Evolutionary conservation across 2,329 filamentous ascomycete species (phyloP), one percentile per base, ranked within the genome.

Genomic region (Pyrenochaeta sp.): DNA sequence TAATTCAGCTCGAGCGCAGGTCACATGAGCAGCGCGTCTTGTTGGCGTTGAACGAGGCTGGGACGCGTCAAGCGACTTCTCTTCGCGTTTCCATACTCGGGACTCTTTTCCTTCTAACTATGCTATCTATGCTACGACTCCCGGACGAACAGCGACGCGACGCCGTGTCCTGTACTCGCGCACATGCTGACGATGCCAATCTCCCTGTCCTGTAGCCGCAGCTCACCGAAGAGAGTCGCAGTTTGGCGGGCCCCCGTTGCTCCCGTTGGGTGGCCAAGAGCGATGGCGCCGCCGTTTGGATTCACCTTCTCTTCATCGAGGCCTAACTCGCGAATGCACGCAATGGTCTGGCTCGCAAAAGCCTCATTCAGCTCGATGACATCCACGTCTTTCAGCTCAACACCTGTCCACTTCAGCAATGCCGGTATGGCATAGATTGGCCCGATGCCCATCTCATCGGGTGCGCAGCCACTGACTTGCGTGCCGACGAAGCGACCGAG

Each of bases 271-370:
- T 95, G 91, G 40, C 91, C 91, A 0, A 95, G 83, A 8, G 91
- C 91, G 73, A 94, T 93, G 64, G 91, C 91, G 62, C 91, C 91
- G 65, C 91, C 91, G 61, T 90, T 86, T 22, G 89, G 85, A 81
- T 94, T 95, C 84, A 94, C 87, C 85, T 92, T 93, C 71, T 85
- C 80, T 77, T 86, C 86, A 72, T 91, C 88, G 45, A 94, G 79
- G 54, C 85, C 85, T 44, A 95, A 85, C 70, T 71, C 77, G 39
- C 81, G 77, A 50, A 91, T 83, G 80, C 93, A 96, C 84, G 97
- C 97, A 40, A 97, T 91, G 1, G 92, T 93, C 92, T 98, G 97
- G 58, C 91, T 95, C 34, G 93, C 94, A 72, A 98, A 98, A 0
- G 95, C 94, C 84, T 98, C 94, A 81, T 98, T 98, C 74, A 99